A percentile compares a stretch with the other conserved stretches of the same genome.
These are phyloP conservation scores for Pouteria campechiana DNA, from an alignment of 179 eudicot species.

Conservation along the genomic window DNA sequence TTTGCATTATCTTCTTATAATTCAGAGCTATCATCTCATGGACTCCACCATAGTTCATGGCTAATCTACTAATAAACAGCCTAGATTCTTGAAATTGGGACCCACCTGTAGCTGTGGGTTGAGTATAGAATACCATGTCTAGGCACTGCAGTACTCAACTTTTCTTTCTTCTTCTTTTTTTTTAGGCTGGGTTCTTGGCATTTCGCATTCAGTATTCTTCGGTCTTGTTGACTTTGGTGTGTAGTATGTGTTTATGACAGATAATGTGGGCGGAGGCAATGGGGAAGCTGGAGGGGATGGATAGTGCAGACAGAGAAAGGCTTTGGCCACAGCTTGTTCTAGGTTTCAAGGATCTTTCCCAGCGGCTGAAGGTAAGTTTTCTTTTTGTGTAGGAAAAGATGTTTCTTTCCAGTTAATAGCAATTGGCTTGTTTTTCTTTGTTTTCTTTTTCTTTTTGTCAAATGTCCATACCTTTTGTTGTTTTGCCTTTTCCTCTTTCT, in stretches of 20 bases:
- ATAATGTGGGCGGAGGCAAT: conserved; percentile 99
- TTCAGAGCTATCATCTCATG: too few relatives aligned
- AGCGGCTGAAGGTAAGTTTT: conserved; percentile 66
- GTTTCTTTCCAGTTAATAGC: neutral
- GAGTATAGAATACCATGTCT: too few relatives aligned
- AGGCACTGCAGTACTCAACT: neutral
- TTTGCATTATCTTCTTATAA: too few relatives aligned
- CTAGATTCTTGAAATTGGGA: neutral
- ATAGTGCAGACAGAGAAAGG: conserved; percentile 78
- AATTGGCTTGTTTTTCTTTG: neutral
- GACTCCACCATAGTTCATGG: too few relatives aligned
- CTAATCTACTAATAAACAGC: too few relatives aligned
- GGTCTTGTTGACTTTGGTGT: conserved; percentile 15
- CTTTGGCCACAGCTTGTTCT: conserved; percentile 92
- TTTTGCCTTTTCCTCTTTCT: too few relatives aligned
- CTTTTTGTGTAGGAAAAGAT: neutral
- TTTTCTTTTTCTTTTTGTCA: neutral
- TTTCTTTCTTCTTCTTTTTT: neutral
- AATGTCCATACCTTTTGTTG: too few relatives aligned
- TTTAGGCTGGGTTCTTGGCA: neutral
- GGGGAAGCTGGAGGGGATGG: conserved; percentile 98
- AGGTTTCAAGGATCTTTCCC: conserved; percentile 96
- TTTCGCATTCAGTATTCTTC: neutral
- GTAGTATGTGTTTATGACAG: conserved; percentile 49
- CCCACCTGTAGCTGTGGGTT: neutral